Evolutionary conservation across 1,284 basidiomycete species (phyloP), one percentile per base, ranked within the genome.

Genomic region (Phlebopus sp.): DNA sequence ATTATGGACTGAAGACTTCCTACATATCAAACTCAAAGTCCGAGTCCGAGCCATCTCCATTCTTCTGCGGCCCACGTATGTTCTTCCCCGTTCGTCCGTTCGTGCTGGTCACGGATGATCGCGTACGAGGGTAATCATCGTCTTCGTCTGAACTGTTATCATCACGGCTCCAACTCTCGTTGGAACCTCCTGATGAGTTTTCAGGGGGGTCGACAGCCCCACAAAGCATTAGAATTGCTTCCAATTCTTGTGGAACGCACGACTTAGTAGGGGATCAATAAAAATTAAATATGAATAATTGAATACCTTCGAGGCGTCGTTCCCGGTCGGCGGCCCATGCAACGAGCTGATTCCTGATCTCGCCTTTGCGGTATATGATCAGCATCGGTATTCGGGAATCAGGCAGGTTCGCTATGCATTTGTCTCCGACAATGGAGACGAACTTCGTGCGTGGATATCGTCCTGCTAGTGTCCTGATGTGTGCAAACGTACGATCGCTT

Each of bases 351-450:
- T 92, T 86, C 44, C 79, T 75, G 47, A 98, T 86, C 40, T 96
- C 88, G 14, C 97, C 97, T 55, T 88, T 88, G 36, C 90, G 82
- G 69, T 99, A 99, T 32, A 97, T 76, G 55, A 99, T 84, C 47
- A 99, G 72, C 71, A 96, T 98, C 1, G 96, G 97, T 39, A 95
- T 71, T 50, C 95, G 87, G 34, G 82, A 78, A 61, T 98, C 96
- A 7, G 96, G 96, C 43, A 98, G 88, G 69, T 98, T 90, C 19
- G 92, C 86, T 58, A 99, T 97, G 72, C 96, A 98, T 69, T 96
- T 92, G 70, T 92, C 84, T 25, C 94, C 94, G 2, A 96, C 84
- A 58, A 99, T 98, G 31, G 90, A 92, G 52, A 98, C 90, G 60
- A 99, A 98, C 69, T 98, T 98, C 8, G 94, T 92, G 21, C 86